Evolutionary conservation across 768 basidiomycete species (phyloP), one percentile per base, ranked within the genome.

Genomic region (Russula sp.): DNA sequence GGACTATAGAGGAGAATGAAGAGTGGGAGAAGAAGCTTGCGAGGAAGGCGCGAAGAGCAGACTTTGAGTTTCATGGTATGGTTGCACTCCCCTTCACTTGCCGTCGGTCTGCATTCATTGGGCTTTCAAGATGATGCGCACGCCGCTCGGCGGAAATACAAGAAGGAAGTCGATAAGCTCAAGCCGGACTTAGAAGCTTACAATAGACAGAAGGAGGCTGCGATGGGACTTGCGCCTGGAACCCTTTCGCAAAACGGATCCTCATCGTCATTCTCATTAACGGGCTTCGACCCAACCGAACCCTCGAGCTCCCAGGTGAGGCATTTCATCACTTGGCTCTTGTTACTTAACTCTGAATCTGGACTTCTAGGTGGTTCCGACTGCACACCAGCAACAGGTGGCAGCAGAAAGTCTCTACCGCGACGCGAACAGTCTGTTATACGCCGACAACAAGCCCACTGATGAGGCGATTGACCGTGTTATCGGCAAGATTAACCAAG

Each of bases 381-480:
- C 83, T 39, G 80, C 76, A 40, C 79, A 84, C 54, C 80, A 87
- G 67, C 89, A 90, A 71, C 82, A 81, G 62, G 75, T 87, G 51
- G 87, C 89, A 32, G 82, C 81, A 32, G 94, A 96, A 66, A 85
- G 84, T 68, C 78, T 98, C 50, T 99, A 98, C 74, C 83, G 95
- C 55, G 96, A 98, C 67, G 91, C 93, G 32, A 96, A 97, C 70
- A 91, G 87, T 4, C 79, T 98, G 27, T 80, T 93, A 11, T 99
- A 98, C 71, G 96, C 91, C 2, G 95, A 98, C 74, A 93, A 84
- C 78, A 97, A 96, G 71, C 97, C 97, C 3, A 84, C 82, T 20
- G 96, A 99, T 70, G 97, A 98, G 49, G 94, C 93, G 6, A 92
- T 98, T 62, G 97, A 99, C 75, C 77, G 91, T 44, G 88, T 98